These are phyloP conservation scores for Penicillium tannophilum DNA, from an alignment of 495 filamentous ascomycete species.

Conservation along the genomic window DNA sequence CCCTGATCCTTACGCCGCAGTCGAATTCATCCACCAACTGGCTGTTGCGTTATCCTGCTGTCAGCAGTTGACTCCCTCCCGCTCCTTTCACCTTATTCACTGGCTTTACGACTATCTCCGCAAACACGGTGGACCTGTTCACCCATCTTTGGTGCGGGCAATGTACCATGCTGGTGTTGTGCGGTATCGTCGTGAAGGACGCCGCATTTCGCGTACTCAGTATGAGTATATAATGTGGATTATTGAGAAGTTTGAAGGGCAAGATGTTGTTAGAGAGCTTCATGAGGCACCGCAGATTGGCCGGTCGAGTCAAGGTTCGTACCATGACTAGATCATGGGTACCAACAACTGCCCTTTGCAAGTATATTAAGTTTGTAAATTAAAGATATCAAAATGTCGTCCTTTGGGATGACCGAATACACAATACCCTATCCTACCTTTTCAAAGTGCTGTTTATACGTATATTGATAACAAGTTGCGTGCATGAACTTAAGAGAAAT, in stretches of 20 bases:
- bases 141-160: slow-evolving; percentile 41
- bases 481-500: neutral
- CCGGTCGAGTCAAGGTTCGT: neutral
- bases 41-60: slow-evolving; percentile 40
- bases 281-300: slow-evolving; percentile 15
- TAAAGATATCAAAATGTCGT: neutral
- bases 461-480: neutral
- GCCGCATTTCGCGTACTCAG: slow-evolving; percentile 27
- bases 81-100: slow-evolving; percentile 41
- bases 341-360: neutral
- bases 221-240: slow-evolving; percentile 42
- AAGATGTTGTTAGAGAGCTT: slow-evolving; percentile 34
- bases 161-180: slow-evolving; percentile 51
- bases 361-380: neutral
- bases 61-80: slow-evolving; percentile 32
- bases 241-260: slow-evolving; percentile 37
- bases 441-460: neutral
- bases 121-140: slow-evolving; percentile 41
- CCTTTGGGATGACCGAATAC: neutral
- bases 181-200: slow-evolving; percentile 37
- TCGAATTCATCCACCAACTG: slow-evolving; percentile 43
- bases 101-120: slow-evolving; percentile 44
- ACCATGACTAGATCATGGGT: neutral
- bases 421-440: neutral
- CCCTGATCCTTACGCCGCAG: slow-evolving; percentile 41